These are phyloP conservation scores for Neurospora hispaniola DNA, from an alignment of 495 filamentous ascomycete species.

Conservation along the genomic window DNA sequence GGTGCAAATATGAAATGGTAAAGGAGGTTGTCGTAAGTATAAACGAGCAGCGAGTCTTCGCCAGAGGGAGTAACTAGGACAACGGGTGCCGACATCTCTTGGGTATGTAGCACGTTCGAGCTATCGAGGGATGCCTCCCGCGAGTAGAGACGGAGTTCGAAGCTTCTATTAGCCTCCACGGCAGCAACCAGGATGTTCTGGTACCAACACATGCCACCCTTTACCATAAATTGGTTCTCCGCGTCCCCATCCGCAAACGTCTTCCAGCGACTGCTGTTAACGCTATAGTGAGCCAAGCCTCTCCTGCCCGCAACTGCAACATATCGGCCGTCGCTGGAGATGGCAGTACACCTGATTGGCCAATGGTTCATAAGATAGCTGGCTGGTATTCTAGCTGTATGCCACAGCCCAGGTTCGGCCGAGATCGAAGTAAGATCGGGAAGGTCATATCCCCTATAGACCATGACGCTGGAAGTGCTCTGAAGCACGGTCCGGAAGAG, in stretches of 20 bases:
- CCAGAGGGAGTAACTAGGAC: slow-evolving; percentile 80
- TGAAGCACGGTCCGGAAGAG: slow-evolving; percentile 80
- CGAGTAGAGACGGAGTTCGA: slow-evolving; percentile 87
- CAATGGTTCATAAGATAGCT: slow-evolving; percentile 81
- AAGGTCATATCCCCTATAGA: slow-evolving; percentile 88
- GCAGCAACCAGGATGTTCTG: slow-evolving; percentile 91
- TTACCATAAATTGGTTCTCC: slow-evolving; percentile 86
- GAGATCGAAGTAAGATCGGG: slow-evolving; percentile 84
- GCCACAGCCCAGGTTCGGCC: slow-evolving; percentile 87
- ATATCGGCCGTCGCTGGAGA: slow-evolving; percentile 88
- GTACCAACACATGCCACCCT: slow-evolving; percentile 98
- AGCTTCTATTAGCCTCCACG: slow-evolving; percentile 73
- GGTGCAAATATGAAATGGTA: slow-evolving; percentile 85
- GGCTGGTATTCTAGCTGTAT: slow-evolving; percentile 76
- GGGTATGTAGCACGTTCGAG: slow-evolving; percentile 56
- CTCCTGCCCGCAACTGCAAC: slow-evolving; percentile 87
- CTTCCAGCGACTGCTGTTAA: slow-evolving; percentile 92
- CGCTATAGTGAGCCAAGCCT: slow-evolving; percentile 90
- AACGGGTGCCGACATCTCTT: slow-evolving; percentile 71
- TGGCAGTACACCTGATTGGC: slow-evolving; percentile 77
- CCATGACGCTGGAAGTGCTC: slow-evolving; percentile 71
- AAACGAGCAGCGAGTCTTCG: slow-evolving; percentile 89
- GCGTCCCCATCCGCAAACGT: slow-evolving; percentile 70
- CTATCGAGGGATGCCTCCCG: slow-evolving; percentile 73
- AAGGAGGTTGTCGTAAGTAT: slow-evolving; percentile 91